Conservation (phyloP, 1,139 yeast genomes). For the Nakaseomyces delphensis region DNA sequence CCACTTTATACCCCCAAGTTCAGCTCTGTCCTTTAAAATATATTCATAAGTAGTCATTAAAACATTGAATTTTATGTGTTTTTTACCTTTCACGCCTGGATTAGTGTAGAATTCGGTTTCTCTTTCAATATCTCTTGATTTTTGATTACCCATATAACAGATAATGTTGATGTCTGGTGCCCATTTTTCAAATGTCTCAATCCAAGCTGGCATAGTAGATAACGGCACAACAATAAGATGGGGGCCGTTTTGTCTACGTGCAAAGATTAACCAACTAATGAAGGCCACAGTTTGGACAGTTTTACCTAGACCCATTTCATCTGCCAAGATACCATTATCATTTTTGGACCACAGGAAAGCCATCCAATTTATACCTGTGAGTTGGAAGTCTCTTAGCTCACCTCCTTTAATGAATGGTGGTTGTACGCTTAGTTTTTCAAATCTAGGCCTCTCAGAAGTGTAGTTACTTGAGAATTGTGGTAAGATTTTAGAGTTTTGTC, state of each 20-base stretch:
- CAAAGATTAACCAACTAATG: constrained; percentile 86
- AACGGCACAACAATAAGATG: constrained; percentile 93
- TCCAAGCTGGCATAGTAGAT: constrained; percentile 98
- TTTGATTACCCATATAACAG: constrained; percentile 86
- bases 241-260: constrained; percentile 94
- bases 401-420: constrained; percentile 89
- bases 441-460: constrained; percentile 71
- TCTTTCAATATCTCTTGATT: constrained; percentile 72
- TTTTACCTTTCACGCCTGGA: constrained; percentile 36
- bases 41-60: constrained; percentile 91
- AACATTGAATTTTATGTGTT: constrained; percentile 78
- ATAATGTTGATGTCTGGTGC: constrained; percentile 91
- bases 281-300: constrained; percentile 96
- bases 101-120: constrained; percentile 75
- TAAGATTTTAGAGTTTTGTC: constrained; percentile 73
- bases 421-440: constrained; percentile 78
- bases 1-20: constrained; percentile 82
- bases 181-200: constrained; percentile 96
- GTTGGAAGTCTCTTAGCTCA: constrained; percentile 89
- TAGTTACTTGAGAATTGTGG: constrained; percentile 77
- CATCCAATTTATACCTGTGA: constrained; percentile 99
- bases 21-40: constrained; percentile 75
- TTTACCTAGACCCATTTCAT: constrained; percentile 98
- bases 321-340: constrained; percentile 96
- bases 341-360: constrained; percentile 96